Evolutionary conservation across 73 alveolate genomes (phyloP).

Genomic region (Paramecium sexaurelia): DNA sequence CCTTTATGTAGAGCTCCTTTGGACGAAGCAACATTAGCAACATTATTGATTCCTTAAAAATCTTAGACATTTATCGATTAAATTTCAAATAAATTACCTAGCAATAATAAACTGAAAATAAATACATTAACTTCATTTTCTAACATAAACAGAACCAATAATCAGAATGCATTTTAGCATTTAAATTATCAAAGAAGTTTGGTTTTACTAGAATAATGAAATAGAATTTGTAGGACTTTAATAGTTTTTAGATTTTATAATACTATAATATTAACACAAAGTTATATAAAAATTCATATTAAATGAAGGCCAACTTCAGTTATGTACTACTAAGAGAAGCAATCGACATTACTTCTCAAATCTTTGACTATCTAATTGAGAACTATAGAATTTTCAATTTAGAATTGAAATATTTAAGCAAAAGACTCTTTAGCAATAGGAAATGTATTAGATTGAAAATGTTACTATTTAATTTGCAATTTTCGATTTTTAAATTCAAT

Average conservation of each 20-base stretch:
- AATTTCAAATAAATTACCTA: not conserved
- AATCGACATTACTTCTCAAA: not conserved
- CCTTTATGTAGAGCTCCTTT: conserved; percentile 11
- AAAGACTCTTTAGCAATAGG: not conserved
- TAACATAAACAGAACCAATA: not conserved
- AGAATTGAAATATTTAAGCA: not conserved
- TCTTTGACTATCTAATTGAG: conserved; percentile 7
- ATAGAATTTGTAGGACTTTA: not conserved
- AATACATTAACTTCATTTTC: not conserved
- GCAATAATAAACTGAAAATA: not conserved
- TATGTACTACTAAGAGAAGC: not conserved
- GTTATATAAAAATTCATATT: not conserved
- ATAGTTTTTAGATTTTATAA: not conserved
- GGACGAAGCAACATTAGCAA: not conserved
- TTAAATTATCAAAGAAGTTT: conserved; percentile 1
- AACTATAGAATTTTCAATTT: not conserved
- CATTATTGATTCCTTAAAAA: not conserved
- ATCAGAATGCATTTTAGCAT: not conserved
- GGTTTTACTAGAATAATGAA: not conserved
- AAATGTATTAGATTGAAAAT: not conserved
- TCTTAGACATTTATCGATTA: not conserved
- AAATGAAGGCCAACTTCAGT: conserved; percentile 34
- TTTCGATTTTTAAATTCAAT: not conserved
- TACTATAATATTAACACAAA: not conserved
- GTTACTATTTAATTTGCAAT: not conserved